A percentile compares a stretch with the other conserved stretches of the same genome.
Evolutionary conservation across 345 rosid species (phyloP).

Genomic region (Diplotaxis tenuifolia): DNA sequence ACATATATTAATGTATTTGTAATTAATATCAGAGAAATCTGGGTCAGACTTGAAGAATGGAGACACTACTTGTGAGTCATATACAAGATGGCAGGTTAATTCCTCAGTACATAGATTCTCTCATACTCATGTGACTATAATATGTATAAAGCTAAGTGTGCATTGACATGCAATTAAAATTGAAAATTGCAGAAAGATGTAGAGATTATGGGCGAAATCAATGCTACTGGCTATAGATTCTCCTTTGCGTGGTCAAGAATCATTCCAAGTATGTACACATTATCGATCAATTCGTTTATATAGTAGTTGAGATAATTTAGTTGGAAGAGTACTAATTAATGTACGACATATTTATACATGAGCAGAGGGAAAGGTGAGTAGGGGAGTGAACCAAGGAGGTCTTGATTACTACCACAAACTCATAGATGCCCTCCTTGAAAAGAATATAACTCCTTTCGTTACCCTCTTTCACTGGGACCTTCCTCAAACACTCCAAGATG

Average conservation of each 20-base stretch:
- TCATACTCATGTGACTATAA: background rate
- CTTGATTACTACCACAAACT: background rate
- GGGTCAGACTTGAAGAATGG: background rate
- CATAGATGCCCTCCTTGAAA: background rate
- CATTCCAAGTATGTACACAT: background rate
- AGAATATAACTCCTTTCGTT: background rate
- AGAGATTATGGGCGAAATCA: background rate
- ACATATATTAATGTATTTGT: background rate
- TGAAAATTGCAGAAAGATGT: slow-evolving; percentile 21
- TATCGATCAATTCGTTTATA: background rate
- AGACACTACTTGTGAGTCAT: background rate
- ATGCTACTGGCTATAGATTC: background rate
- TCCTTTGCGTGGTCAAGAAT: slow-evolving; percentile 2
- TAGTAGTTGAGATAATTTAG: background rate
- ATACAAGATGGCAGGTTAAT: background rate
- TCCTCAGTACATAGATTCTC: background rate
- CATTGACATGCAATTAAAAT: background rate
- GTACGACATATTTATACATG: background rate
- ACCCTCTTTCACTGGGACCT: background rate
- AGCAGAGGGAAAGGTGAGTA: background rate
- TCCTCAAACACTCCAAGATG: slow-evolving; percentile 1
- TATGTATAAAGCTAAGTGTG: background rate
- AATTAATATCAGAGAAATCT: background rate
- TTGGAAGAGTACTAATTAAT: background rate
- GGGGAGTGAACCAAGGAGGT: slow-evolving; percentile 1